Base-by-base conservation (phyloP, 176 grass and related monocot genomes). In the Oryza coarctata region DNA sequence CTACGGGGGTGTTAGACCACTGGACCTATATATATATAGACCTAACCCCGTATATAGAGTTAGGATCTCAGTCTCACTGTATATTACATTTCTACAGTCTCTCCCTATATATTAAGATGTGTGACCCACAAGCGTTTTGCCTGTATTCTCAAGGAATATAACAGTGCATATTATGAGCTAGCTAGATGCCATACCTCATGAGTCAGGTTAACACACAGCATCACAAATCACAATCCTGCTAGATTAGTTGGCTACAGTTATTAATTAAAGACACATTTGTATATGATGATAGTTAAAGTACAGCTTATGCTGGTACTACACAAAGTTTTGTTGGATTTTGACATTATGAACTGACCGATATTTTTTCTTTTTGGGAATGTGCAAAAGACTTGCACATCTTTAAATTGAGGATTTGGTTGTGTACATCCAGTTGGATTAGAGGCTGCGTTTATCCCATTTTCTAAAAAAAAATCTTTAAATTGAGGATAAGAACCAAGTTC, bases 81-180 rank as follows among this genome's bases (percentile, higher is more conserved):
- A n/a, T n/a, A n/a, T n/a, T n/a, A n/a, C n/a, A n/a, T n/a, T n/a
- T n/a, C n/a, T n/a, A n/a, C n/a, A n/a, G n/a, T n/a, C n/a, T n/a
- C n/a, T n/a, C n/a, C 32, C 76, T 80, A 28, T 18, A 31, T 73
- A 60, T 66, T 17, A 58, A 18, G 3, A 64, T 74, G 33, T 61
- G 15, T 18, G 47, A 43, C 9, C 32, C 61, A 60, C 22, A 72
- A 80, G 45, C 7, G 6, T 73, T 65, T 86, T 73, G 31, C 80
- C 28, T 0, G 17, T 52, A 30, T 73, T 40, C 34, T 80, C 43
- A 32, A 80, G 7, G 33, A n/a, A n/a, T n/a, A n/a, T 29, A 70
- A 30, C 17, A 80, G 60, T 45, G 47, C 31, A 49, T 43, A 63
- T 76, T 70, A 82, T 49, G 50, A 23, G 63, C 70, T 63, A 71